Conservation (phyloP, 495 filamentous ascomycete genomes). For the Penicillium dipodomyicola region DNA sequence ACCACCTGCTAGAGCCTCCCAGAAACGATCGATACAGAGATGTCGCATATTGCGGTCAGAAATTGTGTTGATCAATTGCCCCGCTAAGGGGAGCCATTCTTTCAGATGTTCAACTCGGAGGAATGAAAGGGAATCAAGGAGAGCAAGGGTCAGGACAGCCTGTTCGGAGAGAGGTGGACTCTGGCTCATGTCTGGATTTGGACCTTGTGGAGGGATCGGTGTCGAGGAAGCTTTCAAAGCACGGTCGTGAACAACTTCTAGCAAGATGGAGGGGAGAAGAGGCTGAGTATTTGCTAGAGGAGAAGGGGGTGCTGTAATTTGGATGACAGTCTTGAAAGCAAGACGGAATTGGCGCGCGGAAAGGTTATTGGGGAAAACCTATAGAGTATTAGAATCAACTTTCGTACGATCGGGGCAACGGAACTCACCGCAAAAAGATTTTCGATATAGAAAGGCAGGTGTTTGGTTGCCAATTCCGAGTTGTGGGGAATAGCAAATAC, state of each 20-base stretch:
- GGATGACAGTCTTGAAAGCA: conserved; percentile 85
- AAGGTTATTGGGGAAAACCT: conserved; percentile 77
- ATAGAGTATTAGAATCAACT: conserved; percentile 16
- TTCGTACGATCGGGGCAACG: not conserved
- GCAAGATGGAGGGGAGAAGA: conserved; percentile 69
- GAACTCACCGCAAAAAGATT: conserved; percentile 66
- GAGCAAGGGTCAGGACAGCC: conserved; percentile 70
- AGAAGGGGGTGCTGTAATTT: conserved; percentile 80
- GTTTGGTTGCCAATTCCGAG: conserved; percentile 62
- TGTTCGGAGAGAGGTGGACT: conserved; percentile 67
- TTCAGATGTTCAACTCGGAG: conserved; percentile 68
- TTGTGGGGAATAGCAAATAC: conserved; percentile 78
- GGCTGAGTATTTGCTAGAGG: conserved; percentile 68
- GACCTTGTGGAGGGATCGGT: conserved; percentile 39
- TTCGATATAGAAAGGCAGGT: conserved; percentile 85
- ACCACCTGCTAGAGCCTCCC: conserved; percentile 77
- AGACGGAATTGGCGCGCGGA: conserved; percentile 88
- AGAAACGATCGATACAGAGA: conserved; percentile 71
- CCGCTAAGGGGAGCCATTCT: conserved; percentile 72
- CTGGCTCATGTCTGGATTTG: conserved; percentile 32
- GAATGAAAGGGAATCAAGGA: conserved; percentile 79
- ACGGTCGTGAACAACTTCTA: conserved; percentile 77
- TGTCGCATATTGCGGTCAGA: conserved; percentile 59
- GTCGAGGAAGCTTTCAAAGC: conserved; percentile 55
- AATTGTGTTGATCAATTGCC: conserved; percentile 63